These are phyloP conservation scores for Daldinia sp. DNA, from an alignment of 2,329 filamentous ascomycete species.

Conservation along the genomic window DNA sequence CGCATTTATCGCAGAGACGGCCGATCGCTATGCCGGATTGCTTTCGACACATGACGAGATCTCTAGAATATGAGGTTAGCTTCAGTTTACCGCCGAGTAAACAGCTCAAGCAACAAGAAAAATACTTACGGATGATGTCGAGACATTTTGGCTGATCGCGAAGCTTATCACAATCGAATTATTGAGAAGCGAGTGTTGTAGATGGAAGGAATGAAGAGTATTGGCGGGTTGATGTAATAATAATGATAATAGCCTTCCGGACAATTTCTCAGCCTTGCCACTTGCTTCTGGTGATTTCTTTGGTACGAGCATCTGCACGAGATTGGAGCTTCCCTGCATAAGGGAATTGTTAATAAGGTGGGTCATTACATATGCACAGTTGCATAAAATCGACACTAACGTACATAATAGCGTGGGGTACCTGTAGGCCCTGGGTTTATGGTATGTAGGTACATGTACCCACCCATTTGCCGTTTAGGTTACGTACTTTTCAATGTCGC, in stretches of 20 bases:
- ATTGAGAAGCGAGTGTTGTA: slow-evolving; percentile 11
- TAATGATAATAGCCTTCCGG: slow-evolving; percentile 30
- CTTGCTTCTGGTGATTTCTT: slow-evolving; percentile 43
- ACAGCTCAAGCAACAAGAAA: slow-evolving; percentile 47
- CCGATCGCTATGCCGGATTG: slow-evolving; percentile 97
- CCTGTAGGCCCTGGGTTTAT: neutral
- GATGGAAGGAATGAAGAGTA: slow-evolving; percentile 1
- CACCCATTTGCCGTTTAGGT: slow-evolving; percentile 18
- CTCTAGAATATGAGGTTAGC: slow-evolving; percentile 64
- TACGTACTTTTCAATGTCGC: slow-evolving; percentile 24
- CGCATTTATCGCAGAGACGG: slow-evolving; percentile 99
- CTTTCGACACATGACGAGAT: slow-evolving; percentile 99
- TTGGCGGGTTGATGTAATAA: slow-evolving; percentile 23
- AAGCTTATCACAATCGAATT: neutral
- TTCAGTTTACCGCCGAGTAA: slow-evolving; percentile 14
- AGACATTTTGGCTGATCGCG: slow-evolving; percentile 45
- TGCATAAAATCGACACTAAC: slow-evolving; percentile 26
- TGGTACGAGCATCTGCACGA: slow-evolving; percentile 19
- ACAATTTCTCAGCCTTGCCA: slow-evolving; percentile 62
- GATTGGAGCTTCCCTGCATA: slow-evolving; percentile 29
- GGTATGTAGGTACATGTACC: neutral
- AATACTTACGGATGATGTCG: slow-evolving; percentile 51
- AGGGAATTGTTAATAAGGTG: slow-evolving; percentile 9
- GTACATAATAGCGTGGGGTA: slow-evolving; percentile 10
- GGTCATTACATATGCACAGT: slow-evolving; percentile 18